These are phyloP conservation scores for Thymus quinquecostatus DNA, from an alignment of 257 asterid genomes.

Conservation along the genomic window DNA sequence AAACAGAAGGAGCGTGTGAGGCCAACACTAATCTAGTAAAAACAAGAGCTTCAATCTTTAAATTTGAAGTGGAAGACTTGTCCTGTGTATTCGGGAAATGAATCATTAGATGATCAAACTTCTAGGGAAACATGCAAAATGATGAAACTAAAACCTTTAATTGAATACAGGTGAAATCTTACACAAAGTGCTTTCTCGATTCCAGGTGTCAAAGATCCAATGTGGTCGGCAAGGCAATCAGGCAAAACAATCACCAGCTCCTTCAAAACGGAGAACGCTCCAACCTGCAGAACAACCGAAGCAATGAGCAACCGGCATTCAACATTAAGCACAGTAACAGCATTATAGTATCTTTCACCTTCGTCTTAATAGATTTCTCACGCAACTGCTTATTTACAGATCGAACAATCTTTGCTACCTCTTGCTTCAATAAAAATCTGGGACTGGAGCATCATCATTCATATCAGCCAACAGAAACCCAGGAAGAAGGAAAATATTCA, in stretches of 20 bases:
- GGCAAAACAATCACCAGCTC: slow-evolving; percentile 95
- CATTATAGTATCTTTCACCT: slow-evolving; percentile 50
- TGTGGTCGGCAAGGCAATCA: slow-evolving; percentile 97
- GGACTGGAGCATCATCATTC: slow-evolving; percentile 50
- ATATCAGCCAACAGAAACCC: slow-evolving; percentile 12
- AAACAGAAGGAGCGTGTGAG: slow-evolving; percentile 86
- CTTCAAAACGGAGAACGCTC: slow-evolving; percentile 93
- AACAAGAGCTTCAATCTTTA: slow-evolving; percentile 97
- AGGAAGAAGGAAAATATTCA: slow-evolving; percentile 12
- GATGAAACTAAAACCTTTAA: slow-evolving; percentile 4
- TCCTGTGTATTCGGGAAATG: slow-evolving; percentile 60
- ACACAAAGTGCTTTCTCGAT: slow-evolving; percentile 95
- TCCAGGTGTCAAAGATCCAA: slow-evolving; percentile 96
- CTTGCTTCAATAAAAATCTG: slow-evolving; percentile 92
- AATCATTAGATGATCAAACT: slow-evolving; percentile 22
- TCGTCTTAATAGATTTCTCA: slow-evolving; percentile 93
- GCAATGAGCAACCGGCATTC: slow-evolving; percentile 21
- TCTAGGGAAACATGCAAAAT: slow-evolving; percentile 1
- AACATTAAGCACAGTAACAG: slow-evolving; percentile 16
- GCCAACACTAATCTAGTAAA: slow-evolving; percentile 93
- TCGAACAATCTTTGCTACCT: slow-evolving; percentile 94
- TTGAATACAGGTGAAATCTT: slow-evolving; percentile 40
- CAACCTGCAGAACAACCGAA: slow-evolving; percentile 64
- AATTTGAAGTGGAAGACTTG: slow-evolving; percentile 93
- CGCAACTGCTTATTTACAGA: slow-evolving; percentile 91